Base-by-base conservation (phyloP, 2,329 filamentous ascomycete genomes). In the Aspergillus fructus region DNA sequence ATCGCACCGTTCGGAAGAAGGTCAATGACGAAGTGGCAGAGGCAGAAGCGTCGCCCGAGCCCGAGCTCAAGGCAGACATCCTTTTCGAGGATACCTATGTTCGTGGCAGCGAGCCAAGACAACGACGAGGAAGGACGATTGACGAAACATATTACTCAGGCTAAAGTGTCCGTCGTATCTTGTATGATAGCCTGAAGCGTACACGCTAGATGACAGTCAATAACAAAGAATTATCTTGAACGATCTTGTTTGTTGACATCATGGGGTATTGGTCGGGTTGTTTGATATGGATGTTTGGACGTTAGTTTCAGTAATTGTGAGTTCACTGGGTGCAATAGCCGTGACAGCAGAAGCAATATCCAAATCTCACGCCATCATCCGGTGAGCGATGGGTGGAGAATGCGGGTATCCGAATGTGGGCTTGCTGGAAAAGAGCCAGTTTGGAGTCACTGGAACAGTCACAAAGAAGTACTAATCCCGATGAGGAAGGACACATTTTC, bases 81-180 rank as follows among this genome's bases (percentile, higher is more conserved):
- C 82, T 97, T 66, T 97, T 85, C 76, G 92, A 97, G 85, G 93
- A 96, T 76, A 93, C 96, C 72, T 97, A 96, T 78, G 91, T 91
- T 66, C 82, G 82, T 61, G 92, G 93, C 62, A 88, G 84, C 59
- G 93, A 96, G 84, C 92, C 92, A 46, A 79, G 85, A 69, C 96
- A 89, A 80, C 84, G 96, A 77, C 86, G 92, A 66, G 93, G 93
- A 67, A 85, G 93, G 58, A 91, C 89, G 52, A 83, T 88, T 47
- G 91, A 97, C 71, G 93, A 97, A 87, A 92, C 91, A 78, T 93
- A 86, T 78, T 96, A 87, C 34, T 37, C 34, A 7, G 34, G 34
- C n/a, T 37, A n/a, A 37, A 37, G 34, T n/a, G 34, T 15, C 15
- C 5, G 12, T 37, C 7, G 13, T 13, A n/a, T 37, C 15, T 37